Conservation (phyloP, 345 rosid genomes). For the Rhodamnia rubescens region DNA sequence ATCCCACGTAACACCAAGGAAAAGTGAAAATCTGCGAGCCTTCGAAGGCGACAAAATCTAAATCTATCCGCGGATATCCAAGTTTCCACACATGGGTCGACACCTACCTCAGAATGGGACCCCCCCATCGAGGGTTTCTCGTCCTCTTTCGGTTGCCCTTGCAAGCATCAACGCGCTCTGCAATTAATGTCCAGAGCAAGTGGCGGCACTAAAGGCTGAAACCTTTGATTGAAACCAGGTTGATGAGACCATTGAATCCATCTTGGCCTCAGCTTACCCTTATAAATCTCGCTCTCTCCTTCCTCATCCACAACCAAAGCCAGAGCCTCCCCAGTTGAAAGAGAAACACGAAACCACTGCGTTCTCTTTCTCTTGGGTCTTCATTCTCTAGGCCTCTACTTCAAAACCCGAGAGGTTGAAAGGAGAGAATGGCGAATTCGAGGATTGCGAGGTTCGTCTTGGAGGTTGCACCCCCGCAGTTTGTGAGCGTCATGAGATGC, state of each 20-base stretch:
- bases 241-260: background rate
- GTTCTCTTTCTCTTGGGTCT: too few species aligned
- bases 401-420: background rate
- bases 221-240: background rate
- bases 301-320: background rate
- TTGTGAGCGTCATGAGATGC: conserved; percentile 59
- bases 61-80: background rate
- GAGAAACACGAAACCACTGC: background rate
- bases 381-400: background rate
- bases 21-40: background rate
- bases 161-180: background rate
- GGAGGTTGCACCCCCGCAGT: conserved; percentile 91
- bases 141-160: background rate
- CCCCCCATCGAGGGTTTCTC: background rate
- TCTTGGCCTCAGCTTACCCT: background rate
- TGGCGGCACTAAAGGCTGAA: background rate
- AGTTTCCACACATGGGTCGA: background rate
- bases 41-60: background rate
- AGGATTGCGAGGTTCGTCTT: conserved; percentile 55
- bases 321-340: background rate
- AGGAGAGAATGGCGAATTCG: conserved; percentile 45
- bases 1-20: background rate
- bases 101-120: background rate
- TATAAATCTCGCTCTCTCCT: background rate
- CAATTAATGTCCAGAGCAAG: background rate